Base-by-base conservation (phyloP, 805 yeast genomes). In the Ogataea ganodermae region DNA sequence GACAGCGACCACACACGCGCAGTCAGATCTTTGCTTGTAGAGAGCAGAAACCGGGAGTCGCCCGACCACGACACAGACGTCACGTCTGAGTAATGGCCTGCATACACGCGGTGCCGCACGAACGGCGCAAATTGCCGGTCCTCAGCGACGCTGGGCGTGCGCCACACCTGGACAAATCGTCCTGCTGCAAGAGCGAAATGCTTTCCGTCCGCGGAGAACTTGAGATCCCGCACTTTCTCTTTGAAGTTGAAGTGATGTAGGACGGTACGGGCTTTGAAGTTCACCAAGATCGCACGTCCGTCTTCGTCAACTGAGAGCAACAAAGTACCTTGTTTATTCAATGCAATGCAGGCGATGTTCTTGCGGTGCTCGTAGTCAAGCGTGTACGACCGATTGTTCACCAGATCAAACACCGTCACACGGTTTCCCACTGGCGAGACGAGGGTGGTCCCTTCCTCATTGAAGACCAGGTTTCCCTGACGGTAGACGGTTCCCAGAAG, bases 61-160 rank as follows among this genome's bases (percentile, higher is more conserved):
- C 74, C 75, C 1, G 97, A 89, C 98, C 98, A 94, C 2, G 88
- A 75, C 9, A 94, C 66, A 2, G 90, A 80, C 1, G 80, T 75
- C 20, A 94, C 80, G 57, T 89, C 95, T 42, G 83, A 83, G 63
- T 82, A 90, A 70, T 94, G 99, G 28, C 99, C 99, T 1, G 97
- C 89, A 59, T 90, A 90, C 6, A 87, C 80, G 60, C 96, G 75
- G 67, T 88, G 89, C 53, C 96, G 85, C 32, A 92, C 87, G 68
- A 94, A 94, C 13, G 99, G 99, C 0, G 97, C 94, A 74, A 94
- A 94, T 64, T 90, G 96, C 51, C 96, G 77, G 60, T 89, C 97
- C 58, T 88, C 94, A 6, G 81, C 70, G 20, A 74, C 72, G 39
- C 79, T 83, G 0, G 97, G 97, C 1, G 97, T 89, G 60, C 81